Evolutionary conservation across 257 asterid species (phyloP).

Genomic region (Ballota nigra): DNA sequence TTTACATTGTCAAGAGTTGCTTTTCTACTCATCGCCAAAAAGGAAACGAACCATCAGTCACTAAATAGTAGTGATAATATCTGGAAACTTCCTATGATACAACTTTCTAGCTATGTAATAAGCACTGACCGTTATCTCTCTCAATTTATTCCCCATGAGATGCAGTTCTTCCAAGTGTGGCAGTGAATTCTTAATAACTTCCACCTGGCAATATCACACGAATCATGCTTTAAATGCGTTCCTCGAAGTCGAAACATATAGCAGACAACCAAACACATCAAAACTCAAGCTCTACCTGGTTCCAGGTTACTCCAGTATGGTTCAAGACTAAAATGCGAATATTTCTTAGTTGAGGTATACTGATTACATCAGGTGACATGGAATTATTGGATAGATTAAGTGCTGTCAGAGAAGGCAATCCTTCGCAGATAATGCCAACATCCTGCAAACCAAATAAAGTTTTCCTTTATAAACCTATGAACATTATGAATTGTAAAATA

Average conservation of each 20-base stretch:
- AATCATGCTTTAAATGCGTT: constrained; percentile 11
- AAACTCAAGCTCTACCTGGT: constrained; percentile 51
- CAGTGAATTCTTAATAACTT: constrained; percentile 65
- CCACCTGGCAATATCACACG: constrained; percentile 54
- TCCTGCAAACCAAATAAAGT: constrained; percentile 48
- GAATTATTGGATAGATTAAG: constrained; percentile 72
- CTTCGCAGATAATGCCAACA: constrained; percentile 63
- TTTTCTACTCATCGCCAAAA: neutral
- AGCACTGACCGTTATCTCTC: constrained; percentile 60
- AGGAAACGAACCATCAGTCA: constrained; percentile 1
- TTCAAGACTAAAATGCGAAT: constrained; percentile 74
- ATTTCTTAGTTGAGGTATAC: constrained; percentile 49
- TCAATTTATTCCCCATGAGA: constrained; percentile 73
- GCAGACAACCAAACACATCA: neutral
- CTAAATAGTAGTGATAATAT: neutral
- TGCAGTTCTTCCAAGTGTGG: constrained; percentile 82
- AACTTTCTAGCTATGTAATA: constrained; percentile 1
- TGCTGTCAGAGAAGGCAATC: constrained; percentile 62
- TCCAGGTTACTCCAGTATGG: constrained; percentile 76
- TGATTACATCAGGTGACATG: constrained; percentile 49
- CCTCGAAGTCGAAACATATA: constrained; percentile 4
- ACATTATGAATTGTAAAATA: neutral
- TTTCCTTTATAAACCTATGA: constrained; percentile 9
- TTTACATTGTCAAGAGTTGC: neutral
- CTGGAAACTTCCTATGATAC: neutral